Evolutionary conservation across 1,139 yeast genomes (phyloP).

Genomic region (Diutina sp.): DNA sequence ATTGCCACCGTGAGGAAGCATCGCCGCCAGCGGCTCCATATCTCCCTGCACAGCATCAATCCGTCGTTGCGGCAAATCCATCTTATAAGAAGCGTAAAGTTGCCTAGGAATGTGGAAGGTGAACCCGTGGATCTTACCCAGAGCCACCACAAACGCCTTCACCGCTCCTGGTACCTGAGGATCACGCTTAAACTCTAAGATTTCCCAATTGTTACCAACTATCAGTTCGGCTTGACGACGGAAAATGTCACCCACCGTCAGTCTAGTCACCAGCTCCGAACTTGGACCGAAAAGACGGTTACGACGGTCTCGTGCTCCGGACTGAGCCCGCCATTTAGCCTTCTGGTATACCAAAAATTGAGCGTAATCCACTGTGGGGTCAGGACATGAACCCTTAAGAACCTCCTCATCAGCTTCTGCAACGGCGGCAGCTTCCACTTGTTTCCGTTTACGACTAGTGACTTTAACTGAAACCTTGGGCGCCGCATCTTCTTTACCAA

Average conservation of each 20-base stretch:
- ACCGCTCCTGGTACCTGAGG: conserved; percentile 60
- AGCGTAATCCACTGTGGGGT: conserved; percentile 59
- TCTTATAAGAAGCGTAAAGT: conserved; percentile 56
- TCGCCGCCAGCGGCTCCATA: conserved; percentile 44
- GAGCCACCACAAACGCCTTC: conserved; percentile 58
- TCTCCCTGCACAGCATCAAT: conserved; percentile 35
- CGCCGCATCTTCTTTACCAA: conserved; percentile 24
- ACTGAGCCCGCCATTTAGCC: conserved; percentile 73
- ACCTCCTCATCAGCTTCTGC: conserved; percentile 11
- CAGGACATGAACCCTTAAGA: conserved; percentile 50
- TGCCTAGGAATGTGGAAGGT: conserved; percentile 64
- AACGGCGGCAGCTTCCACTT: conserved; percentile 10
- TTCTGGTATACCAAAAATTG: conserved; percentile 74
- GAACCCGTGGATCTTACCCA: conserved; percentile 62
- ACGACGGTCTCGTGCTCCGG: conserved; percentile 58
- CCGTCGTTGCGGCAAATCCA: conserved; percentile 30
- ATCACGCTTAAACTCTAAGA: conserved; percentile 55
- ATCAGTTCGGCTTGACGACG: conserved; percentile 69
- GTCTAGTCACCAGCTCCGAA: conserved; percentile 30
- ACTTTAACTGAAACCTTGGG: conserved; percentile 36
- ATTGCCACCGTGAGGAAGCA: conserved; percentile 60
- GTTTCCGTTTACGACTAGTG: conserved; percentile 26
- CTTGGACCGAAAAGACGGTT: conserved; percentile 65
- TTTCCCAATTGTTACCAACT: conserved; percentile 74
- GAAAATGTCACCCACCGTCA: conserved; percentile 55